Percentiles rank a stretch among this genome's conserved stretches.
phyloP scores from a whole-genome alignment of 768 basidiomycete genomes.

The Suillus tomentosus region DNA sequence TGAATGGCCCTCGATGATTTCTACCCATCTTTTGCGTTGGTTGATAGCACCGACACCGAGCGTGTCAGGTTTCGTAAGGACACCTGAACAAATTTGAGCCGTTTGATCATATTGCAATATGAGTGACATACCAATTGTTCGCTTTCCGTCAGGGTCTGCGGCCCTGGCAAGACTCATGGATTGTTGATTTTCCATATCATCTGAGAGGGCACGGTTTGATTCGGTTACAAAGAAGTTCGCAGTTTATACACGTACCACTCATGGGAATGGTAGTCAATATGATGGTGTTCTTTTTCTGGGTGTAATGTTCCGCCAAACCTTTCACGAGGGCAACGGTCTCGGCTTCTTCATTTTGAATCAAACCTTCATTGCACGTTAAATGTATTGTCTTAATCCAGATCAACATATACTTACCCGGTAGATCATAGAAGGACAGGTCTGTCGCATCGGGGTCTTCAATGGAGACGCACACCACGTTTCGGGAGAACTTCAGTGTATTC shows the following conservation, averaged over 20 bases:
- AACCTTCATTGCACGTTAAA: conserved; percentile 33
- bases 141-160: conserved; percentile 45
- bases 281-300: conserved; percentile 47
- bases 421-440: conserved; percentile 42
- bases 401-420: conserved; percentile 34
- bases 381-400: background rate
- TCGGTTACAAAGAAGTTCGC: background rate
- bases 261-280: conserved; percentile 57
- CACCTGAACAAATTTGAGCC: conserved; percentile 36
- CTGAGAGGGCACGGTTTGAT: conserved; percentile 27
- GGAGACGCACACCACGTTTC: conserved; percentile 44
- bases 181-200: conserved; percentile 62
- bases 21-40: conserved; percentile 42
- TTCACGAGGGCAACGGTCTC: conserved; percentile 47
- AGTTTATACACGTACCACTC: conserved; percentile 40
- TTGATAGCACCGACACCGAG: conserved; percentile 40
- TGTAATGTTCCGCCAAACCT: conserved; percentile 50
- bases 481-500: conserved; percentile 35
- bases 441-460: conserved; percentile 40
- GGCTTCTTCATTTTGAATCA: conserved; percentile 51
- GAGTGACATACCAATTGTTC: conserved; percentile 50
- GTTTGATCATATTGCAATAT: background rate
- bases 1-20: conserved; percentile 41
- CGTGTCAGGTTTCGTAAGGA: conserved; percentile 58
- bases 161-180: conserved; percentile 49